These are phyloP conservation scores for Tephrocybe sp. DNA, from an alignment of 768 basidiomycete genomes.

Conservation along the genomic window DNA sequence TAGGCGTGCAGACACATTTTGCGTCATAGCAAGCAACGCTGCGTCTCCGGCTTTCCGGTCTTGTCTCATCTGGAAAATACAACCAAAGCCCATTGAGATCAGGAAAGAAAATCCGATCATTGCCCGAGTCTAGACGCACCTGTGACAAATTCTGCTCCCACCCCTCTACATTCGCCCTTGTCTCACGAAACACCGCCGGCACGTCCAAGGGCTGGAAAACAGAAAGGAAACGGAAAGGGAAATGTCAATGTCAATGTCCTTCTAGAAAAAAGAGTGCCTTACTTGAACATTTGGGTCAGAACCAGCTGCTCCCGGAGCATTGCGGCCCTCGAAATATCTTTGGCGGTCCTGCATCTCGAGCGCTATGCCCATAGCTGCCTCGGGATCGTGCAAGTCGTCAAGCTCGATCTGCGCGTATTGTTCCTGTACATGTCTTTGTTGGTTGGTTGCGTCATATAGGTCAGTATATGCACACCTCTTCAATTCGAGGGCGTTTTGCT, in stretches of 20 bases:
- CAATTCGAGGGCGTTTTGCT: slow-evolving; percentile 57
- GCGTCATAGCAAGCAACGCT: slow-evolving; percentile 72
- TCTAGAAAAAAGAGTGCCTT: background rate
- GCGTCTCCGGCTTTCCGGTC: slow-evolving; percentile 67
- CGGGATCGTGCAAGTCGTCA: slow-evolving; percentile 77
- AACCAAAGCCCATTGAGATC: background rate
- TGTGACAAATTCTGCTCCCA: slow-evolving; percentile 60
- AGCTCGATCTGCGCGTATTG: slow-evolving; percentile 65
- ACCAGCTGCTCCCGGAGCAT: slow-evolving; percentile 34
- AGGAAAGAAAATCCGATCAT: background rate
- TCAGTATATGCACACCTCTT: slow-evolving; percentile 35
- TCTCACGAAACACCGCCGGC: slow-evolving; percentile 42
- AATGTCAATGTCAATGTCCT: background rate
- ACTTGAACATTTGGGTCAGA: slow-evolving; percentile 28
- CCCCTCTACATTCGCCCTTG: slow-evolving; percentile 42
- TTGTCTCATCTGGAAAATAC: slow-evolving; percentile 51
- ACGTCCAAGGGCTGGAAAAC: slow-evolving; percentile 43
- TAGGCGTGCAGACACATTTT: slow-evolving; percentile 70
- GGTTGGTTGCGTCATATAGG: background rate
- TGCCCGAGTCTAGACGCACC: slow-evolving; percentile 34
- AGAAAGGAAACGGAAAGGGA: no score
- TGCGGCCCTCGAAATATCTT: slow-evolving; percentile 71
- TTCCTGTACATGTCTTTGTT: slow-evolving; percentile 25
- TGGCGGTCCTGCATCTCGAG: slow-evolving; percentile 88
- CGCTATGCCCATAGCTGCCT: slow-evolving; percentile 62